phyloP scores from a whole-genome alignment of 129 eudicot species.

The sunflower (Helianthus annuus) region HanXRQr2.0-SUNRISE NC_035441.2:25844455-25844954 shows the following conservation, averaged over 20 bases:
- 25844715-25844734: conserved; percentile 13
- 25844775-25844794: not conserved
- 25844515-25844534: conserved; percentile 3
- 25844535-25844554: not conserved
- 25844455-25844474: not conserved
- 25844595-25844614: conserved; percentile 6
- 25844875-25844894: not conserved
- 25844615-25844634: conserved; percentile 17
- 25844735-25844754: conserved; percentile 8
- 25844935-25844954: too few species aligned
- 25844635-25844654: conserved; percentile 19
- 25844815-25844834: conserved; percentile 5
- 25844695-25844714: conserved; percentile 1
- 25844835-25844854: conserved; percentile 1
- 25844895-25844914: not conserved
- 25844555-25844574: conserved; percentile 12
- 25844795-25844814: conserved; percentile 6
- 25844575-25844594: conserved; percentile 4
- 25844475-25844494: conserved; percentile 6
- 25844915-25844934: not conserved
- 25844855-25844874: not conserved
- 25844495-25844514: not conserved
- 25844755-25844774: not conserved
- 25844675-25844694: not conserved
- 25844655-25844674: conserved; percentile 26